Conservation (phyloP, 2,329 filamentous ascomycete species). For the Trichoderma endophyticum region DNA sequence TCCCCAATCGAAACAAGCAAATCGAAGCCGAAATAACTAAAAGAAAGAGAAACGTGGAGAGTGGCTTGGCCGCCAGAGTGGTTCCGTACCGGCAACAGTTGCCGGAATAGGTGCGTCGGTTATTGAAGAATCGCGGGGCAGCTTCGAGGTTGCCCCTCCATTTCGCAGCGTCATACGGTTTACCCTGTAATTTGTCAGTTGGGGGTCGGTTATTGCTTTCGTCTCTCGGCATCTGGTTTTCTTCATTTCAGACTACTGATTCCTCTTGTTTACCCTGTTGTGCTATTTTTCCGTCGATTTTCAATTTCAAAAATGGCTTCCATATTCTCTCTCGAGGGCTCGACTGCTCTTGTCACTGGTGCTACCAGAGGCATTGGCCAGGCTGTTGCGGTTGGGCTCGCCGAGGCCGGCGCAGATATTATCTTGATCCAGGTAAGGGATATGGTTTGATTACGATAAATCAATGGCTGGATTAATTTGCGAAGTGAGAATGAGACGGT, state of each 20-base stretch:
- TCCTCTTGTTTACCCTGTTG: background rate
- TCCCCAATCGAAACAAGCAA: background rate
- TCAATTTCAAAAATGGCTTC: conserved; percentile 32
- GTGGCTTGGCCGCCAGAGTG: background rate
- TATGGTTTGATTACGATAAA: background rate
- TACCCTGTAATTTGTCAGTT: background rate
- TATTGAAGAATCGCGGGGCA: conserved; percentile 13
- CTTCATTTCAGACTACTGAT: background rate
- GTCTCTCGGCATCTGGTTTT: background rate
- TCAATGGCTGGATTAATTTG: background rate
- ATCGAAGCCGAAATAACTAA: background rate
- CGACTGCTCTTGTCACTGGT: conserved; percentile 57
- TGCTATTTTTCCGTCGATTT: background rate
- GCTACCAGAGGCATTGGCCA: conserved; percentile 58
- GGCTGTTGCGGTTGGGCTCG: conserved; percentile 54
- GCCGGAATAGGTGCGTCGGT: conserved; percentile 5
- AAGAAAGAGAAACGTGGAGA: background rate
- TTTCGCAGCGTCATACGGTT: background rate
- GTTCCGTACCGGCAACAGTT: conserved; percentile 9
- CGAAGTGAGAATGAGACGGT: background rate
- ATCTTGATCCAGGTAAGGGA: conserved; percentile 49
- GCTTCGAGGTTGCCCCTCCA: background rate
- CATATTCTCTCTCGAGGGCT: conserved; percentile 53
- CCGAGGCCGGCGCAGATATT: conserved; percentile 57
- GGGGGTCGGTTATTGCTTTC: background rate